These are phyloP conservation scores for Naganishia randhawae DNA, from an alignment of 768 basidiomycete genomes.

Conservation along the genomic window DNA sequence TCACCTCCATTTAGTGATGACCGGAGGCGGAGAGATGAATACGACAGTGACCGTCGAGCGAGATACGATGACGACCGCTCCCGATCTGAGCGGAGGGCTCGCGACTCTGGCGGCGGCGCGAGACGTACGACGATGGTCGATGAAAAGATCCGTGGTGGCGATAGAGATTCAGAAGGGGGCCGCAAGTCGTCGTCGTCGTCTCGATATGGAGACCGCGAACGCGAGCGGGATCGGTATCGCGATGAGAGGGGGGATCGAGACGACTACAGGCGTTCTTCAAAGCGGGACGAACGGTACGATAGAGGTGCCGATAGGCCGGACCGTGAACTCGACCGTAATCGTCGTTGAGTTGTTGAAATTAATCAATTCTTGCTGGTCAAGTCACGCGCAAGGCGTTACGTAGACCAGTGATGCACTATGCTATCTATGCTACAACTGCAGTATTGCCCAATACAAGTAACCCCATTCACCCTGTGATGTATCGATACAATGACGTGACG, in stretches of 20 bases:
- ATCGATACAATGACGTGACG: background rate
- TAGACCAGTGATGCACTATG: background rate
- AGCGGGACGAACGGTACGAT: background rate
- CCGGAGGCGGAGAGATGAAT: conserved; percentile 27
- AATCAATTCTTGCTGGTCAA: background rate
- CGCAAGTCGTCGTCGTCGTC: conserved; percentile 34
- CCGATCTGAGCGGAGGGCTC: conserved; percentile 19
- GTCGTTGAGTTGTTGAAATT: conserved; percentile 18
- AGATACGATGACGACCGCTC: background rate
- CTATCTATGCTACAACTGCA: conserved; percentile 4
- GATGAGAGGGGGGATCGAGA: conserved; percentile 27
- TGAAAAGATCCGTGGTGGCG: conserved; percentile 9
- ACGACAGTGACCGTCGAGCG: conserved; percentile 34
- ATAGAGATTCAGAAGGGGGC: conserved; percentile 32
- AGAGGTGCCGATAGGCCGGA: conserved; percentile 26
- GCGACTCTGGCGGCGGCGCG: conserved; percentile 24
- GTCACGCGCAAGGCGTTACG: background rate
- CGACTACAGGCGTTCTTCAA: background rate
- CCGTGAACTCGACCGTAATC: conserved; percentile 22
- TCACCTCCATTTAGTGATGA: conserved; percentile 27
- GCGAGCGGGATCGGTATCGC: conserved; percentile 26
- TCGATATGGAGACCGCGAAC: conserved; percentile 30
- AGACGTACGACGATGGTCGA: conserved; percentile 25
- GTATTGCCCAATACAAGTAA: background rate
- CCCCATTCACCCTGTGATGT: background rate